Evolutionary conservation across 495 filamentous ascomycete genomes (phyloP).

Genomic region (Pseudoneurospora amorphoporcata): DNA sequence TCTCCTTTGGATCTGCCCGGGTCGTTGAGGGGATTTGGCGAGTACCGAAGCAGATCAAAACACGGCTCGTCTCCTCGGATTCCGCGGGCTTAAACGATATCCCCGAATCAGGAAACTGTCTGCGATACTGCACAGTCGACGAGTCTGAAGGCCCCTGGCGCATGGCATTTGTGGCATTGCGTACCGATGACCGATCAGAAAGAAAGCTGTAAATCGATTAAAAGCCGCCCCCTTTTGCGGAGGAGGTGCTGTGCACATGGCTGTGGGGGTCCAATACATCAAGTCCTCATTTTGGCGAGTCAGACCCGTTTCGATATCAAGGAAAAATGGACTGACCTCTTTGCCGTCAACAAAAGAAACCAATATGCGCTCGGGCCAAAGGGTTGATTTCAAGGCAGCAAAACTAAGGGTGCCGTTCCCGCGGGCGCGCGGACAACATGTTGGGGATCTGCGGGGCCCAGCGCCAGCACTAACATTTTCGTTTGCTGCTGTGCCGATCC

Average conservation of each 20-base stretch:
- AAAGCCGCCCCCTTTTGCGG: neutral
- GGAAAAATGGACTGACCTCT: neutral
- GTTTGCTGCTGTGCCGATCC: neutral
- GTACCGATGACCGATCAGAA: neutral
- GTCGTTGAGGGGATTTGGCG: neutral
- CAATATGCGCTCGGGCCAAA: conserved; percentile 2
- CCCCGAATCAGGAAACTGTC: neutral
- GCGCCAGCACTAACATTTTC: conserved; percentile 16
- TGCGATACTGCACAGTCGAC: neutral
- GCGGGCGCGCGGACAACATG: conserved; percentile 24
- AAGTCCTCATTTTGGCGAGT: neutral
- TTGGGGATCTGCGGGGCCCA: conserved; percentile 34
- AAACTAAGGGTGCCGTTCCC: neutral
- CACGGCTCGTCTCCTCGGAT: neutral
- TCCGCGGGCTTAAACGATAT: neutral
- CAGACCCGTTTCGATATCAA: neutral
- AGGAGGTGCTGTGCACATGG: neutral
- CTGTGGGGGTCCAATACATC: neutral
- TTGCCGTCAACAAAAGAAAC: neutral
- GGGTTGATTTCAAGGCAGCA: neutral
- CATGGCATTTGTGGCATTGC: neutral
- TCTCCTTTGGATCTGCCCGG: neutral
- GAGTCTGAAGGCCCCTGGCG: neutral
- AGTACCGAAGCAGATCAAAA: neutral
- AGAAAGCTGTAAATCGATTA: neutral